Evolutionary conservation across 2,329 filamentous ascomycete genomes (phyloP).

Genomic region (Cylindrodendrum hubeiense): DNA sequence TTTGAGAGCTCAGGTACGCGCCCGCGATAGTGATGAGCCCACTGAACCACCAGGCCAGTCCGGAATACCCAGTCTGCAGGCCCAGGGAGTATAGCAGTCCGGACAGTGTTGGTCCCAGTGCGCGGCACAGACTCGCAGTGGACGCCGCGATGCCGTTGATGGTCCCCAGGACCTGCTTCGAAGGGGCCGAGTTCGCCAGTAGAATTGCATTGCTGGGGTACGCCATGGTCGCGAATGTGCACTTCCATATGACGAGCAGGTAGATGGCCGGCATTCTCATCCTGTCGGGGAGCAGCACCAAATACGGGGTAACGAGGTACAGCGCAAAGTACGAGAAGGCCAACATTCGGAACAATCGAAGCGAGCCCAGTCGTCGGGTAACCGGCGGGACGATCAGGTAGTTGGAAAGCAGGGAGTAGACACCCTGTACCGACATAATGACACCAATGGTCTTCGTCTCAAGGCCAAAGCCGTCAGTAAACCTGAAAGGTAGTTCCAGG

Average conservation of each 20-base stretch:
- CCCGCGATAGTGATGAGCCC: constrained; percentile 81
- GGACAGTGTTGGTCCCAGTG: constrained; percentile 89
- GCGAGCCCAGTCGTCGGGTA: constrained; percentile 79
- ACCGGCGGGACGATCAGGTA: constrained; percentile 86
- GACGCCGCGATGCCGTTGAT: constrained; percentile 95
- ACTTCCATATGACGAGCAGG: constrained; percentile 87
- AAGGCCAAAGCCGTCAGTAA: constrained; percentile 87
- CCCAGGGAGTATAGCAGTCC: constrained; percentile 88
- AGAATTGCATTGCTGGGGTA: constrained; percentile 94
- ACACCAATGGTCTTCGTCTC: constrained; percentile 87
- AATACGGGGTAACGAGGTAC: constrained; percentile 89
- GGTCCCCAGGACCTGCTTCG: constrained; percentile 85
- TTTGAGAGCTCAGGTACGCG: constrained; percentile 79
- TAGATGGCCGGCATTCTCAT: constrained; percentile 83
- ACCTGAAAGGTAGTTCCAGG: constrained; percentile 83
- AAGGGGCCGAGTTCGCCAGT: constrained; percentile 88
- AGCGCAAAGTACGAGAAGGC: constrained; percentile 87
- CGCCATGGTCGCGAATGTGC: constrained; percentile 89
- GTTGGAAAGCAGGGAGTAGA: constrained; percentile 90
- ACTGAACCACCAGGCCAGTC: constrained; percentile 93
- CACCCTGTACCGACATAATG: constrained; percentile 88
- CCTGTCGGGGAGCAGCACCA: constrained; percentile 82
- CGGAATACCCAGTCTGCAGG: constrained; percentile 83
- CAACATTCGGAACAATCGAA: constrained; percentile 85
- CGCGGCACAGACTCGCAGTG: constrained; percentile 88